Evolutionary conservation across 805 yeast species (phyloP).

Genomic region (Ogataea haglerorum): DNA sequence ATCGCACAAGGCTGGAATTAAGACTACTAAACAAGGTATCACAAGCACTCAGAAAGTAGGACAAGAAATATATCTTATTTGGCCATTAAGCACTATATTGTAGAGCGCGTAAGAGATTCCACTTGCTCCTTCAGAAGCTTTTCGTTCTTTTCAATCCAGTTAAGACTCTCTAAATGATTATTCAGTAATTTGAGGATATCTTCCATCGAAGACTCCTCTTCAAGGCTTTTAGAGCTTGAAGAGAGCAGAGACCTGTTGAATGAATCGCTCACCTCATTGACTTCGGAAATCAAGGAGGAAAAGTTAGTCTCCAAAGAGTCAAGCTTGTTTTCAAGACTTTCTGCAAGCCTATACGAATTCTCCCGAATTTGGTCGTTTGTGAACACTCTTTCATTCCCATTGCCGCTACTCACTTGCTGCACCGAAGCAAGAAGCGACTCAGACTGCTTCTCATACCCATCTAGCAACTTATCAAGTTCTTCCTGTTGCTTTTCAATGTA

Average conservation of each 20-base stretch:
- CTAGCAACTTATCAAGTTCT: constrained; percentile 78
- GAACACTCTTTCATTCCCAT: constrained; percentile 32
- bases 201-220: constrained; percentile 42
- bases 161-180: constrained; percentile 84
- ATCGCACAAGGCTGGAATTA: constrained; percentile 47
- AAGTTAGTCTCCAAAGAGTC: constrained; percentile 75
- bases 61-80: constrained; percentile 18
- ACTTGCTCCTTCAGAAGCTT: constrained; percentile 64
- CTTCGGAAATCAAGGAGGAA: constrained; percentile 71
- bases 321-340: constrained; percentile 74
- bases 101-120: constrained; percentile 33
- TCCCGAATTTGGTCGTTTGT: constrained; percentile 84
- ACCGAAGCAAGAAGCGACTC: constrained; percentile 43
- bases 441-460: constrained; percentile 76
- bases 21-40: constrained; percentile 44
- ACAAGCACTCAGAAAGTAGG: constrained; percentile 25
- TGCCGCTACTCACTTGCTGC: constrained; percentile 22
- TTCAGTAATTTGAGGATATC: constrained; percentile 80
- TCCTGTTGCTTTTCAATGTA: constrained; percentile 91
- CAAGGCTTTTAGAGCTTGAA: constrained; percentile 22
- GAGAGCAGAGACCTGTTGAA: constrained; percentile 58
- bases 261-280: constrained; percentile 77
- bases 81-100: not conserved
- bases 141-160: constrained; percentile 79
- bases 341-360: constrained; percentile 85